phyloP scores from a whole-genome alignment of 2,329 filamentous ascomycete genomes.

The Pezicula radicicola region DNA sequence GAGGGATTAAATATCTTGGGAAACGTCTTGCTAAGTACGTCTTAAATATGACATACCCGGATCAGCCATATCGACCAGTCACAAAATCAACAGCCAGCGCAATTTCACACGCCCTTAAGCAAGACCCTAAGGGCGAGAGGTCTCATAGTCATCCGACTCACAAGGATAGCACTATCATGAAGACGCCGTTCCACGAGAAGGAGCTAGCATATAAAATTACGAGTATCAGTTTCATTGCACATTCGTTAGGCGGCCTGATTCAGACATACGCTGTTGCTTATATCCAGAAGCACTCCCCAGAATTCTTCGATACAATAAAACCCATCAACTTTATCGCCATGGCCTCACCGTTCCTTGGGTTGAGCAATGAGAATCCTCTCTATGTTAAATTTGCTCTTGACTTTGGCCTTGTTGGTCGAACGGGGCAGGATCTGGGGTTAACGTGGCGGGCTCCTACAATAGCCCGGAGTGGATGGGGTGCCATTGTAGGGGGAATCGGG shows the following conservation, averaged over 20 bases:
- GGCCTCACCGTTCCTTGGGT: conserved; percentile 81
- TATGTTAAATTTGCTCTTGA: conserved; percentile 97
- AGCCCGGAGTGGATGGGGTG: conserved; percentile 82
- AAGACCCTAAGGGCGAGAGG: conserved; percentile 26
- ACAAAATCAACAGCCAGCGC: conserved; percentile 41
- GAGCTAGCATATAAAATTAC: conserved; percentile 76
- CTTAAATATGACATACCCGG: conserved; percentile 85
- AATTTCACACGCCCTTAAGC: conserved; percentile 37
- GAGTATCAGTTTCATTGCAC: conserved; percentile 91
- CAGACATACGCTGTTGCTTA: conserved; percentile 96
- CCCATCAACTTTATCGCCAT: conserved; percentile 89
- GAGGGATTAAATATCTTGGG: conserved; percentile 94
- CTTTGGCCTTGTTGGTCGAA: conserved; percentile 93
- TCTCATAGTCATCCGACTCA: conserved; percentile 50
- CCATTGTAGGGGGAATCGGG: conserved; percentile 78
- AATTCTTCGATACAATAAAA: conserved; percentile 82
- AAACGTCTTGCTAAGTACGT: conserved; percentile 92
- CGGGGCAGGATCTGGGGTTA: conserved; percentile 89
- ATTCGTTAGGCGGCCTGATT: conserved; percentile 85
- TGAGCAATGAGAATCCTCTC: conserved; percentile 96
- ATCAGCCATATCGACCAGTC: conserved; percentile 80
- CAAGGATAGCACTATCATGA: conserved; percentile 58
- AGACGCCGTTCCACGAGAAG: conserved; percentile 30
- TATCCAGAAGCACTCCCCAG: conserved; percentile 90
- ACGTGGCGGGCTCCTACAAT: conserved; percentile 91